Conservation (phyloP, 1,284 basidiomycete species). For the Trametes pubescens region DNA sequence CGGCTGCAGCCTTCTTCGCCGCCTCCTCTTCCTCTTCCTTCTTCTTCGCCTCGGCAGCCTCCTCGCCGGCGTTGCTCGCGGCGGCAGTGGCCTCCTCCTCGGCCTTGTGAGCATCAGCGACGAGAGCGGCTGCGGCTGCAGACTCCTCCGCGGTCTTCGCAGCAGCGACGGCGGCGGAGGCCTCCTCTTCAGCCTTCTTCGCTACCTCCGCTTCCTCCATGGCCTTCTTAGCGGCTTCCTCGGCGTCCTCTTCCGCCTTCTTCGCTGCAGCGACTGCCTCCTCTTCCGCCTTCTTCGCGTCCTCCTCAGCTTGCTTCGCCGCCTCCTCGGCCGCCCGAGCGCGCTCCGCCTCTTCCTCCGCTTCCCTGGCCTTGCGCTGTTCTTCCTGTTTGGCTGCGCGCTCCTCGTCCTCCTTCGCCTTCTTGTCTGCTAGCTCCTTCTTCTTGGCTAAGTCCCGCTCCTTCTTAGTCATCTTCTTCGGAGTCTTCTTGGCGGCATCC, state of each 20-base stretch:
- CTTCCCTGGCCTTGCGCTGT: slow-evolving; percentile 12
- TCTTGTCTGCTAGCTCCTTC: slow-evolving; percentile 25
- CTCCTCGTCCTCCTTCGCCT: slow-evolving; percentile 23
- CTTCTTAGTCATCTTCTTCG: slow-evolving; percentile 30
- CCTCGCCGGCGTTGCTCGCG: slow-evolving; percentile 24
- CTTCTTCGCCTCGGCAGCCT: slow-evolving; percentile 25
- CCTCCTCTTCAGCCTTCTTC: slow-evolving; percentile 17
- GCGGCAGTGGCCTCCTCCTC: slow-evolving; percentile 25
- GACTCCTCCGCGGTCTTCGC: slow-evolving; percentile 18
- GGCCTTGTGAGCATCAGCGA: slow-evolving; percentile 22
- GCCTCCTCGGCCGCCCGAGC: slow-evolving; percentile 22
- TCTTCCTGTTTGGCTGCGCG: slow-evolving; percentile 27
- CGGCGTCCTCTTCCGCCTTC: slow-evolving; percentile 17
- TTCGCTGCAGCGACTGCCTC: slow-evolving; percentile 20
- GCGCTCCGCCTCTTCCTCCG: slow-evolving; percentile 19
- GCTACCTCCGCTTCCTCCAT: slow-evolving; percentile 19
- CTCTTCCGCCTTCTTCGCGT: slow-evolving; percentile 13
- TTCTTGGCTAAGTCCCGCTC: slow-evolving; percentile 29
- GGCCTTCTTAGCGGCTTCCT: slow-evolving; percentile 18
- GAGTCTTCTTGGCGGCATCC: slow-evolving; percentile 31
- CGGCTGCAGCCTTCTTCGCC: slow-evolving; percentile 17
- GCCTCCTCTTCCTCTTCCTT: slow-evolving; percentile 28
- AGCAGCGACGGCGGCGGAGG: slow-evolving; percentile 17
- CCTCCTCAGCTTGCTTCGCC: slow-evolving; percentile 24
- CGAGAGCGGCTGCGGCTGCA: slow-evolving; percentile 2